Evolutionary conservation across 192 early-diverging fungal species (phyloP), one percentile per base, ranked within the genome.

Genomic region (Geranomyces michiganensis): DNA sequence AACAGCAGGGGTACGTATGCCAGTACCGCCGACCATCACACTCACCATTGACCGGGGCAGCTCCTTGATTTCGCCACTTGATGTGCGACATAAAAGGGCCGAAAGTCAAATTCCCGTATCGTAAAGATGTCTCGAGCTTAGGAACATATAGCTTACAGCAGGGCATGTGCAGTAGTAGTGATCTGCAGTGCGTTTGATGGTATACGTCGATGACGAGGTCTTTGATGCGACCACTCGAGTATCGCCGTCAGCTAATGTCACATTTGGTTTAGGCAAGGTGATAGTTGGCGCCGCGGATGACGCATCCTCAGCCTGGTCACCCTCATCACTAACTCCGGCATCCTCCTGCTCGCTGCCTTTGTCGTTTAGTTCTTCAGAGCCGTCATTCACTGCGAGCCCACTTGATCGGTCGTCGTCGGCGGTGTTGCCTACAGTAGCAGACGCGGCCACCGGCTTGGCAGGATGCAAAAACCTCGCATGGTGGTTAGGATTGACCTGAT

Each of bases 141-240:
- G 5, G 5, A 41, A 41, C 5, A 41, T 41, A 10, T 41, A 41
- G 10, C 36, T 41, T 41, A 41, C 36, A 36, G 62, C 62, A 1
- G 62, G 62, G 21, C 62, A 64, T 7, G 62, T 83, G 64, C 82
- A 84, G 44, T 76, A 81, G 36, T 84, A 84, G 47, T 81, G 79
- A 27, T 76, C 75, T 29, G 62, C 59, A 29, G 73, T 77, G 13
- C 82, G 75, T 49, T 84, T 84, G 67, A 79, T 72, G 10, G 22
- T 79, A 59, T 84, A 79, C 29, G n/a, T 55, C 22, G 72, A 22
- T 7, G 72, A 65, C 4, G 55, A 45, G 17, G 76, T 65, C n/a
- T 51, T 69, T 27, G 43, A 65, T 30, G 48, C 13, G 26, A 51
- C 43, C 29, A 72, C 48, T 9, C 66, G 29, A 21, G 46, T 60